Conservation (phyloP, 495 filamentous ascomycete species). For the Aspergillus funiculosus region DNA sequence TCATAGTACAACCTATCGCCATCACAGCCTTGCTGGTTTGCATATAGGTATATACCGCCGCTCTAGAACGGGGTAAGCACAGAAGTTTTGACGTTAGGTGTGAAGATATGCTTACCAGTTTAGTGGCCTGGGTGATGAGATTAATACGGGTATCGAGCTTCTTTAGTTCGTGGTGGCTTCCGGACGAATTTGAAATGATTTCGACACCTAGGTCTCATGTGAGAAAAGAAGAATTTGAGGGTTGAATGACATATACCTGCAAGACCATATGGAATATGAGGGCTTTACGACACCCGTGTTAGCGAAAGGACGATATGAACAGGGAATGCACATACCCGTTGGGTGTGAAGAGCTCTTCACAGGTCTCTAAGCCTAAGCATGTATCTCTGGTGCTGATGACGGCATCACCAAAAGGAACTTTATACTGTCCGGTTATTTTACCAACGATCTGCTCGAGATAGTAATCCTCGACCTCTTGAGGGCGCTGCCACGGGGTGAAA, state of each 20-base stretch:
- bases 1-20: slow-evolving; percentile 63
- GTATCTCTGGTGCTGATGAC: slow-evolving; percentile 70
- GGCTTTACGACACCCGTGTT: slow-evolving; percentile 16
- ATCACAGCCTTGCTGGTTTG: slow-evolving; percentile 70
- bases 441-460: slow-evolving; percentile 62
- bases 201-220: slow-evolving; percentile 46
- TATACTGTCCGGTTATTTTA: slow-evolving; percentile 53
- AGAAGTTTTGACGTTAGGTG: neutral
- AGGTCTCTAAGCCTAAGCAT: slow-evolving; percentile 66
- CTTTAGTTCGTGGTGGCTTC: slow-evolving; percentile 64
- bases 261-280: slow-evolving; percentile 33
- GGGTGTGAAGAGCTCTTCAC: slow-evolving; percentile 75
- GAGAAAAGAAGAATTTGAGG: slow-evolving; percentile 1
- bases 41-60: slow-evolving; percentile 74
- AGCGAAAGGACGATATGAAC: neutral
- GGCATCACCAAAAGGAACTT: slow-evolving; percentile 70
- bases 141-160: slow-evolving; percentile 71
- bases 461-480: slow-evolving; percentile 61
- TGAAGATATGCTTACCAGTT: slow-evolving; percentile 37
- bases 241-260: slow-evolving; percentile 26
- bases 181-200: slow-evolving; percentile 72
- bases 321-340: slow-evolving; percentile 33
- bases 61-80: slow-evolving; percentile 29
- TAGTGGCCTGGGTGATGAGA: slow-evolving; percentile 71
- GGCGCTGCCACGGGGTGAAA: slow-evolving; percentile 62